Evolutionary conservation across 257 asterid species (phyloP), one percentile per base, ranked within the genome.

Genomic region (Echium plantagineum): DNA sequence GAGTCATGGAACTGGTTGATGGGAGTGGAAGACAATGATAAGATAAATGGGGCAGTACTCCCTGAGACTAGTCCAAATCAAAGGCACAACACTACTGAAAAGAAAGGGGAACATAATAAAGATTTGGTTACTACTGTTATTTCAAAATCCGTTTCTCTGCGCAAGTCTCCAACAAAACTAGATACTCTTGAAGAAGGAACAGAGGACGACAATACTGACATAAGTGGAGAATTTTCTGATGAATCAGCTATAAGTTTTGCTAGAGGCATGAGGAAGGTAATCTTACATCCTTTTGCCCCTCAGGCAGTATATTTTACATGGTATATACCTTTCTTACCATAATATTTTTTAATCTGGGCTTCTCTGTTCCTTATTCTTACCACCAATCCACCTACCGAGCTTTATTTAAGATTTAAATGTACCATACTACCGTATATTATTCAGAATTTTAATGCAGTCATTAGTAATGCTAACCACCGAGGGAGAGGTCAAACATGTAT

Each of bases 1-100:
- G 98, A 85, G 76, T 79, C 86, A 66, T 88, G 93, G 98, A 86
- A 78, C 65, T 85, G 95, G 94, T 81, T 72, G 72, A 69, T 90
- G 71, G 89, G 81, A 71, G 69, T 74, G 74, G 86, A 87, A 63
- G 87, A 73, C 63, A 80, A 61, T 67, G 70, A 71, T 62, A 68
- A 64, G 63, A 52, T 61, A 63, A 71, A 67, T 21, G 64, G 78
- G 57, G 59, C 61, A 58, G 61, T 67, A 60, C 62, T 72, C 70
- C 72, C 87, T 56, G 72, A 70, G 58, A 84, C 67, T 49, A 72
- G 63, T 75, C 70, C 71, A 52, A 78, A 81, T 68, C 77, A 57
- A 49, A 76, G 67, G 60, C 64, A 60, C 54, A 70, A 58, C 66
- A 59, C 60, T 75, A 59, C 57, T 66, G 69, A 64, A 58, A 76